Conservation (phyloP, 768 basidiomycete genomes). For the Macrolepiota dolichaula region DNA sequence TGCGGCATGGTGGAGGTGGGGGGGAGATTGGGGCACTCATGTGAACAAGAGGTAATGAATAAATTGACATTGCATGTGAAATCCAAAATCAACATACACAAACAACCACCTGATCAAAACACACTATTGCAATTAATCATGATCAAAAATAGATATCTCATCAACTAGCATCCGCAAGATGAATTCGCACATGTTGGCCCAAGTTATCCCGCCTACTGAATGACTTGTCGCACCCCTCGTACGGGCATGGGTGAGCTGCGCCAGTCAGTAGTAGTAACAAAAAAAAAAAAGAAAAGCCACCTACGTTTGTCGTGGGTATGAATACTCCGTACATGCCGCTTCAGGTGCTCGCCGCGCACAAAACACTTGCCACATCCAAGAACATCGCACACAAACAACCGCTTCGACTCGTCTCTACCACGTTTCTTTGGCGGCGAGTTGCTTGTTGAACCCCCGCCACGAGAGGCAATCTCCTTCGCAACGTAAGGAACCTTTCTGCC, state of each 20-base stretch:
- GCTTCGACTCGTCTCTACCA: slow-evolving; percentile 21
- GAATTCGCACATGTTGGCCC: slow-evolving; percentile 68
- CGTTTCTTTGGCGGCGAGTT: slow-evolving; percentile 11
- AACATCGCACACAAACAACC: slow-evolving; percentile 65
- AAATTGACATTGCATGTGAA: slow-evolving; percentile 4
- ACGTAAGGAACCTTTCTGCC: slow-evolving; percentile 54
- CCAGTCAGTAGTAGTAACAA: neutral
- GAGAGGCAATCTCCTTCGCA: slow-evolving; percentile 10
- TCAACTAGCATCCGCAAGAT: slow-evolving; percentile 27
- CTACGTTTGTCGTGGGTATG: slow-evolving; percentile 84
- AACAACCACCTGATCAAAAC: slow-evolving; percentile 7
- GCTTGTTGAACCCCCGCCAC: slow-evolving; percentile 2
- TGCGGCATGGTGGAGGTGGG: slow-evolving; percentile 14
- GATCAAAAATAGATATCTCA: neutral
- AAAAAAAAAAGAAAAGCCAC: slow-evolving; percentile 23
- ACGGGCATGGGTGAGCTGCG: slow-evolving; percentile 57
- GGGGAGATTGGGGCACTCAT: slow-evolving; percentile 14
- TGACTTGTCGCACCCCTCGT: slow-evolving; percentile 61
- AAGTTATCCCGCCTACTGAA: slow-evolving; percentile 80
- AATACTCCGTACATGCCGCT: slow-evolving; percentile 75
- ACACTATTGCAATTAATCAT: neutral
- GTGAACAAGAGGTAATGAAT: slow-evolving; percentile 1
- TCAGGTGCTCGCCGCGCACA: slow-evolving; percentile 75
- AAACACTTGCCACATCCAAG: slow-evolving; percentile 79
- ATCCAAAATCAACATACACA: slow-evolving; percentile 8